Conservation (phyloP, 768 basidiomycete genomes). For the Strobilomyces confusus region DNA sequence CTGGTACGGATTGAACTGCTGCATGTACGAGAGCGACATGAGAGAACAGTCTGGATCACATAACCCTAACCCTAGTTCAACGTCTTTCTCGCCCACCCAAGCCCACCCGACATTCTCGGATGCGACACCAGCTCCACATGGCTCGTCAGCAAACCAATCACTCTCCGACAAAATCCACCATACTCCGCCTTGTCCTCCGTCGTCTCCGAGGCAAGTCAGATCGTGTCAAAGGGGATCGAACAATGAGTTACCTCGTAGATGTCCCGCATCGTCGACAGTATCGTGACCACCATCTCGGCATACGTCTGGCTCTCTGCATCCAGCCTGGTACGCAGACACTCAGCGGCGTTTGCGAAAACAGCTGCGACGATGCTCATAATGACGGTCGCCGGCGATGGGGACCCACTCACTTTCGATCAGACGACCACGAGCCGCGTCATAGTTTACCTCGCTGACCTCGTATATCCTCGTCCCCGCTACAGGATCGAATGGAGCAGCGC, state of each 20-base stretch:
- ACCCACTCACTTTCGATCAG: constrained; percentile 37
- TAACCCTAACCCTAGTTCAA: constrained; percentile 24
- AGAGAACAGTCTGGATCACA: constrained; percentile 29
- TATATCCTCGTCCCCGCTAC: constrained; percentile 23
- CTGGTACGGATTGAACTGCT: constrained; percentile 62
- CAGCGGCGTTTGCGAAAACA: constrained; percentile 42
- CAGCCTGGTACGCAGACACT: constrained; percentile 32
- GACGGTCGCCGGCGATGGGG: constrained; percentile 3
- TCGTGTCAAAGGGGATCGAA: not conserved
- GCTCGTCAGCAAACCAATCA: constrained; percentile 27
- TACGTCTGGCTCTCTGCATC: constrained; percentile 36
- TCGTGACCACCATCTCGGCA: constrained; percentile 38
- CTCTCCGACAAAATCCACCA: constrained; percentile 31
- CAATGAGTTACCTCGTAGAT: constrained; percentile 38
- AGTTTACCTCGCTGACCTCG: constrained; percentile 30
- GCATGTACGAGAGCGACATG: constrained; percentile 60
- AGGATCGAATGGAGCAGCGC: constrained; percentile 28
- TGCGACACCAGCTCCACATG: constrained; percentile 33
- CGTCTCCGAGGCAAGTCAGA: constrained; percentile 12
- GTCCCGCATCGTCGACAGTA: constrained; percentile 52
- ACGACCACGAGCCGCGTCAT: constrained; percentile 32
- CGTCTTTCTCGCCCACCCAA: constrained; percentile 26
- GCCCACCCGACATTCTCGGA: constrained; percentile 29
- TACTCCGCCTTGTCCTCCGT: constrained; percentile 28
- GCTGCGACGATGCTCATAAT: constrained; percentile 32